Evolutionary conservation across 768 basidiomycete species (phyloP), one percentile per base, ranked within the genome.

Genomic region (Ephemerocybe angulata): DNA sequence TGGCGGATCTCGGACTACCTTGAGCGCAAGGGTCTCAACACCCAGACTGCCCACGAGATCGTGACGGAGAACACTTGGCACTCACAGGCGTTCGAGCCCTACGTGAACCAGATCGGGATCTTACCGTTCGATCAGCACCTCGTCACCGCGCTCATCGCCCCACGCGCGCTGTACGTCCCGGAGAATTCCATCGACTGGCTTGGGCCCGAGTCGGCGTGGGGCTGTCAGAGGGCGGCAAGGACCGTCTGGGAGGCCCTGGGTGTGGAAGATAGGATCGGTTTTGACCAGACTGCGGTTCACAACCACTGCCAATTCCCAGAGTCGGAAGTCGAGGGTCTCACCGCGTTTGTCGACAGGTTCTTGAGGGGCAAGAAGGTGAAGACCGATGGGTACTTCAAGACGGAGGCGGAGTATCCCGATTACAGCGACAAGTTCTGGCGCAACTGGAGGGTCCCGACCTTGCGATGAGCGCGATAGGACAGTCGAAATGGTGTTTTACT

Each of bases 31-130:
- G 82, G 81, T 1, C 66, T 66, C 24, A 58, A 58, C 38, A 79
- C 78, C 1, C 81, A 84, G 66, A 80, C 79, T 3, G 80, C 82
- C 4, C 71, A 72, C 7, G 77, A 84, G 63, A 83, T 84, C 60
- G 76, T 83, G 46, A 67, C 66, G 37, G 81, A 83, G 69, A 83
- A 84, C 63, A 80, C 82, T 28, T 84, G 82, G 82, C 81, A 82
- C 75, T 78, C 78, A 24, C 68, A 71, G 19, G 63, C 60, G 47
- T 83, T 83, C 66, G 67, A 75, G 52, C 66, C 70, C 53, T 82
- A 72, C 65, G 77, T 76, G 6, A 73, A 71, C 63, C 64, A 70
- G 37, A 68, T 82, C 25, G 65, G 66, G 59, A 62, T 56, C 48
- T 76, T 85, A 13, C 81, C 82, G 7, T 77, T 76, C 65, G 83